phyloP scores from a whole-genome alignment of 192 early-diverging fungal species.

The Backusella tarrabulga region DNA sequence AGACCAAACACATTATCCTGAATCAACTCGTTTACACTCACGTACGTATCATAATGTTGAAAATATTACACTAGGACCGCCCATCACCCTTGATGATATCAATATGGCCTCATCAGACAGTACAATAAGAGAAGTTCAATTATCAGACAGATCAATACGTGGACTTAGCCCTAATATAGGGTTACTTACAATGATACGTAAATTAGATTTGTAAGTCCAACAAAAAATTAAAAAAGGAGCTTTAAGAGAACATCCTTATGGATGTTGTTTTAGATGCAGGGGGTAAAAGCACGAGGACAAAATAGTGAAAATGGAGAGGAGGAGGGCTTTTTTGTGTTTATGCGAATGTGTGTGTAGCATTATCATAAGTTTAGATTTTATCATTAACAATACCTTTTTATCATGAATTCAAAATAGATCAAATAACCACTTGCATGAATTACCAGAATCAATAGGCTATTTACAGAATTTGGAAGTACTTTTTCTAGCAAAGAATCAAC shows the following conservation, averaged over 20 bases:
- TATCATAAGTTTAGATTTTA: not conserved
- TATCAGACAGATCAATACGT: conserved; percentile 55
- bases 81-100: not conserved
- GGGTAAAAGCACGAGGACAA: not conserved
- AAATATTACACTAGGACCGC: not conserved
- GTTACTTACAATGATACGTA: conserved; percentile 54
- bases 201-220: conserved; percentile 69
- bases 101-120: not conserved
- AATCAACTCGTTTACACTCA: not conserved
- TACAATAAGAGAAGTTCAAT: conserved; percentile 40
- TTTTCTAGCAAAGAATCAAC: conserved; percentile 58
- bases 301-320: not conserved
- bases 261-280: conserved; percentile 13
- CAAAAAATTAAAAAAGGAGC: not conserved
- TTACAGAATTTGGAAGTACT: conserved; percentile 64
- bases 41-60: not conserved
- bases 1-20: conserved; percentile 17
- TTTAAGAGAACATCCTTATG: not conserved
- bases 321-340: not conserved
- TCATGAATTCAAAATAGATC: conserved; percentile 48
- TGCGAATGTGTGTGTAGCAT: not conserved
- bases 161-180: conserved; percentile 67
- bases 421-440: conserved; percentile 64
- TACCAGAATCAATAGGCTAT: conserved; percentile 77
- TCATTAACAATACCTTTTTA: conserved; percentile 9